Percentiles rank a stretch among this genome's conserved stretches.
These are phyloP conservation scores for Tarenaya hassleriana DNA, from an alignment of 345 rosid species.

Conservation along the genomic window DNA sequence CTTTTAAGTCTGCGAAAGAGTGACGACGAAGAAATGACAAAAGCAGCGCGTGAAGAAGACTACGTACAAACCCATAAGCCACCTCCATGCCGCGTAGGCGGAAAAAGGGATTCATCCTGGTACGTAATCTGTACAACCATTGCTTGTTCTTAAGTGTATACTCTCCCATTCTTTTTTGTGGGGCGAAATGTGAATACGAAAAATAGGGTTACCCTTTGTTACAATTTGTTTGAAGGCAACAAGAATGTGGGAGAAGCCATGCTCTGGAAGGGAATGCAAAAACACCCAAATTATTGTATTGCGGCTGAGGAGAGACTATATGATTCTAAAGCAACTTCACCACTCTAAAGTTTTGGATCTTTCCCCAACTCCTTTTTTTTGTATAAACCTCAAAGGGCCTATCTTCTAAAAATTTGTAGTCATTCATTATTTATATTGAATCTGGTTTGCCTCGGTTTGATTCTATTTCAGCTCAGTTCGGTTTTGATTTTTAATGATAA, in stretches of 20 bases:
- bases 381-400: conserved; percentile 22
- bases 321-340: conserved; percentile 43
- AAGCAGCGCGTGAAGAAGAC: conserved; percentile 23
- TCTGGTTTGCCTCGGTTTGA: no score
- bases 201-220: no score
- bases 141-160: no score
- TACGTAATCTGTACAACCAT: no score
- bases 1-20: not conserved
- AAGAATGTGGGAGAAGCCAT: conserved; percentile 49
- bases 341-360: conserved; percentile 31
- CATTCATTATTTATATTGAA: no score
- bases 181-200: conserved; percentile 6
- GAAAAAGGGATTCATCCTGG: no score
- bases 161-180: no score
- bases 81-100: conserved; percentile 18
- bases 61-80: not conserved
- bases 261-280: conserved; percentile 44
- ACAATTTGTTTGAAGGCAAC: no score
- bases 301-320: conserved; percentile 43
- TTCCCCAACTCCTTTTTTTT: conserved; percentile 13
- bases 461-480: no score
- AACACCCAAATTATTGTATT: conserved; percentile 39
- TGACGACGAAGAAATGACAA: not conserved
- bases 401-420: no score
- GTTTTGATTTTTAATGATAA: no score